Evolutionary conservation across 352 stramenopile genomes (phyloP).

Genomic region (Phytopythium sindhum): DNA sequence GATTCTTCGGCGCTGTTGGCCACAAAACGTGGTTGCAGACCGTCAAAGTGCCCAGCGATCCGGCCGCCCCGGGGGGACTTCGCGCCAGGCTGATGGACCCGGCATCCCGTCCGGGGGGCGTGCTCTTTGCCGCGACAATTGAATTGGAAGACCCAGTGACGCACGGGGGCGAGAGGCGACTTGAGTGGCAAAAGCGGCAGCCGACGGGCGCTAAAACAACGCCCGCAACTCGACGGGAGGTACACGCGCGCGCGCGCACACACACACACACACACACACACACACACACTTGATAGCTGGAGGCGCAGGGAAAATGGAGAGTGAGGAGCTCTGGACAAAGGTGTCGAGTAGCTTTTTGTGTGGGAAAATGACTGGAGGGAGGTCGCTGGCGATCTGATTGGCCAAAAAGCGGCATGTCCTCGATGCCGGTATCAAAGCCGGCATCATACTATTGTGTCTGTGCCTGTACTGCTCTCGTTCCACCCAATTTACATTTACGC

Average conservation of each 20-base stretch:
- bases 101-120: constrained; percentile 62
- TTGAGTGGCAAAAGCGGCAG: constrained; percentile 66
- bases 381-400: neutral
- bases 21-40: constrained; percentile 51
- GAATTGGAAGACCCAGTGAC: constrained; percentile 65
- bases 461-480: neutral
- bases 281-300: neutral
- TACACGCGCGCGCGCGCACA: no score
- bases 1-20: constrained; percentile 61
- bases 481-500: neutral
- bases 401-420: neutral
- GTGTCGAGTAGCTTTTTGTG: neutral
- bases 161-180: constrained; percentile 40
- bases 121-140: constrained; percentile 51
- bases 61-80: constrained; percentile 53
- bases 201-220: neutral
- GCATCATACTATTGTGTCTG: neutral
- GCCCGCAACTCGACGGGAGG: no score
- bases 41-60: constrained; percentile 75
- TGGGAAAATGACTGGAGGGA: constrained; percentile 3
- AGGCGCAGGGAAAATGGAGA: neutral
- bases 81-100: constrained; percentile 75
- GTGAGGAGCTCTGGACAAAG: neutral
- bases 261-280: constrained; percentile 11
- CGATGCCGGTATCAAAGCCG: neutral